phyloP scores from a whole-genome alignment of 2,329 filamentous ascomycete genomes.

The Nemania bipapillata region DNA sequence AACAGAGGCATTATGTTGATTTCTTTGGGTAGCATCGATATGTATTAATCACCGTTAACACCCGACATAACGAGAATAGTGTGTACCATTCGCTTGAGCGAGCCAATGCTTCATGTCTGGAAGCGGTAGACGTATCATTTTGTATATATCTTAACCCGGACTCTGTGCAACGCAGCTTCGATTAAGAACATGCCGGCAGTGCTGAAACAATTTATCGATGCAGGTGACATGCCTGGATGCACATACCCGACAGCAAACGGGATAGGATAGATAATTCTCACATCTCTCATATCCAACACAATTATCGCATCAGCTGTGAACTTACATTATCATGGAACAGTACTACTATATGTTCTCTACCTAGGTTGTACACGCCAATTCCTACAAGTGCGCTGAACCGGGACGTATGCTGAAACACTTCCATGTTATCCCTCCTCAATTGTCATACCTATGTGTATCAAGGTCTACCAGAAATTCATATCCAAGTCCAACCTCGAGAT shows the following conservation, averaged over 20 bases:
- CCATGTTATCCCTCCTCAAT: conserved; percentile 4
- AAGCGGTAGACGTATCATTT: conserved; percentile 5
- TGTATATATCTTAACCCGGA: not conserved
- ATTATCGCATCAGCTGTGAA: not conserved
- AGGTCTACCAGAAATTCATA: not conserved
- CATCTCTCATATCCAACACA: not conserved
- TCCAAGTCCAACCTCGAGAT: not conserved
- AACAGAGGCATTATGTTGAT: not conserved
- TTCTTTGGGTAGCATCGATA: conserved; percentile 21
- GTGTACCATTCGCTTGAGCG: conserved; percentile 26
- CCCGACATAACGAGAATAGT: conserved; percentile 26
- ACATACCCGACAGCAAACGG: not conserved
- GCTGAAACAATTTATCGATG: conserved; percentile 5
- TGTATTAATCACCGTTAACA: conserved; percentile 22
- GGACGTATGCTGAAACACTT: not conserved
- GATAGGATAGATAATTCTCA: not conserved
- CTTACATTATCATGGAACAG: too few species aligned
- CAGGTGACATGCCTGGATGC: conserved; percentile 2
- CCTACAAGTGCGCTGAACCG: not conserved
- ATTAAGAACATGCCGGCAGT: conserved; percentile 9
- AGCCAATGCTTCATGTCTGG: conserved; percentile 4
- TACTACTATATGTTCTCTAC: too few species aligned
- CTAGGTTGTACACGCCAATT: too few species aligned
- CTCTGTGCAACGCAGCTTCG: conserved; percentile 18
- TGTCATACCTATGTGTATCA: conserved; percentile 4